phyloP scores from a whole-genome alignment of 805 yeast species.

The Candida xyloterini region DNA sequence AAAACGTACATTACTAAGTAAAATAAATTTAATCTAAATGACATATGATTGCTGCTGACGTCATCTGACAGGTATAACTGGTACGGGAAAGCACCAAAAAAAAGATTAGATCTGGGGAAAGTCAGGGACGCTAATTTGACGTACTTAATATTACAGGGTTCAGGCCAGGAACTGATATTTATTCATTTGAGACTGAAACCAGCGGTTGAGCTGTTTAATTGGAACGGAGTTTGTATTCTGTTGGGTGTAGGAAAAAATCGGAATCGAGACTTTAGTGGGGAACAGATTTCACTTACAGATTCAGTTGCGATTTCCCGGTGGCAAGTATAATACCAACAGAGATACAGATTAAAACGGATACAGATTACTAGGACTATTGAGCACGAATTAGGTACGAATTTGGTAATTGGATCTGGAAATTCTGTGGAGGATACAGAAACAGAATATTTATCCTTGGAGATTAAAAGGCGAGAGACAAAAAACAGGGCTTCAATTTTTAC shows the following conservation, averaged over 20 bases:
- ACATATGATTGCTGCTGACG: slow-evolving; percentile 4
- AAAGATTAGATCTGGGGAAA: slow-evolving; percentile 11
- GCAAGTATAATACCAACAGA: background rate
- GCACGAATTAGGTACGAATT: background rate
- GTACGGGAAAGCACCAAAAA: slow-evolving; percentile 1
- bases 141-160: background rate
- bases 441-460: slow-evolving; percentile 2
- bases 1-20: background rate
- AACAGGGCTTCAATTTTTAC: background rate
- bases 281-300: slow-evolving; percentile 1
- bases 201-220: background rate
- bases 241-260: background rate
- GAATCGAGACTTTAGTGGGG: background rate
- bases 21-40: background rate
- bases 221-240: background rate
- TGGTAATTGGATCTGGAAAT: background rate
- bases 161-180: background rate
- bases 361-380: background rate
- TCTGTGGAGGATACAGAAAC: slow-evolving; percentile 4
- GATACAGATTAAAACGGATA: background rate
- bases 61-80: background rate
- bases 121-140: background rate
- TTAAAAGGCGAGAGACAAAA: slow-evolving; percentile 3
- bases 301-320: slow-evolving; percentile 1
- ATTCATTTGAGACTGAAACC: background rate